These are phyloP conservation scores for Trichoderma reesei DNA, from an alignment of 495 filamentous ascomycete genomes.

Conservation along the genomic window DNA sequence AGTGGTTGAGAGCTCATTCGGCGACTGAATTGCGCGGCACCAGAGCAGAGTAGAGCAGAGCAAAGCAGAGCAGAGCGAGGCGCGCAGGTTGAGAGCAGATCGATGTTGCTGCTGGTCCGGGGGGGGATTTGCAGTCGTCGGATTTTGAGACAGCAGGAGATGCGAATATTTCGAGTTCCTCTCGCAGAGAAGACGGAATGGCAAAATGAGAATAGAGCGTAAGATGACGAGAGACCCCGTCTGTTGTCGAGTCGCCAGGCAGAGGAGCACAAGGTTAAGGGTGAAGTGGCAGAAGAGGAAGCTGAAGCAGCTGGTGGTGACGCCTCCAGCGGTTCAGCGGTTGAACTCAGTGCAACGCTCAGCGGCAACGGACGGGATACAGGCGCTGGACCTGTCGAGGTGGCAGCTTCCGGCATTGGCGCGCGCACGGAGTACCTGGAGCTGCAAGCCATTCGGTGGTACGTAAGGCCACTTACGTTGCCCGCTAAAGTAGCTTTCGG, in stretches of 20 bases:
- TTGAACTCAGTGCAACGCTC: too few species aligned
- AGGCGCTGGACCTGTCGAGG: background rate
- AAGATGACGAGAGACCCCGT: too few species aligned
- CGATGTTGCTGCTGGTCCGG: background rate
- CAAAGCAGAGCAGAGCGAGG: too few species aligned
- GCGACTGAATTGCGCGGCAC: slow-evolving; percentile 2
- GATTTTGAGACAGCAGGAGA: too few species aligned
- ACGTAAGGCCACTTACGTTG: slow-evolving; percentile 3
- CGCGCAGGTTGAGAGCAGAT: background rate
- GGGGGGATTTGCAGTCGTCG: too few species aligned
- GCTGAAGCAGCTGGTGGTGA: background rate
- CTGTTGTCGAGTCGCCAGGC: too few species aligned
- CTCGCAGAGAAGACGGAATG: too few species aligned
- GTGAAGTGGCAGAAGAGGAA: too few species aligned
- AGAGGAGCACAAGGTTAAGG: too few species aligned
- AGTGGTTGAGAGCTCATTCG: background rate
- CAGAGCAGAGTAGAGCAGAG: background rate
- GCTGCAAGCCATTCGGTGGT: background rate
- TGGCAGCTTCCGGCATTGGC: background rate
- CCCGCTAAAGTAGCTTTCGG: background rate
- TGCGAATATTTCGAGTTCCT: too few species aligned
- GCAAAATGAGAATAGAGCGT: too few species aligned
- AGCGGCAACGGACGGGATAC: background rate
- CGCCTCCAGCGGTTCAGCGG: background rate
- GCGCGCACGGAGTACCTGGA: slow-evolving; percentile 5